These are phyloP conservation scores for Yamadazyma phyllophila DNA, from an alignment of 805 yeast species.

Conservation along the genomic window DNA sequence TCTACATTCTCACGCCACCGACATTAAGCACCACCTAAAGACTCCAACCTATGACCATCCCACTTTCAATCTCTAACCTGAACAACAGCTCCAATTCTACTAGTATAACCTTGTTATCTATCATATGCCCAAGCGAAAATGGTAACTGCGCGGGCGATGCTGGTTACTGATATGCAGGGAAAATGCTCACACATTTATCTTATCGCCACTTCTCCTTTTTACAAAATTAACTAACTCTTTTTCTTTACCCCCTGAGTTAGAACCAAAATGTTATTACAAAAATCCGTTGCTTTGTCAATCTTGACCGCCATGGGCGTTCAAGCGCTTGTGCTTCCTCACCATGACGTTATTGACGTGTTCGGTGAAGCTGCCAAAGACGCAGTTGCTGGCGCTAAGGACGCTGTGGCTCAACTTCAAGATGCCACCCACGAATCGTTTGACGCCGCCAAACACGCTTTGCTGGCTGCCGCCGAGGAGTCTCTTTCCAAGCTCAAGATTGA, in stretches of 20 bases:
- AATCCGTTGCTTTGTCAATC: slow-evolving; percentile 42
- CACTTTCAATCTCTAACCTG: no score
- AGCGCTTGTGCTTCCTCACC: slow-evolving; percentile 60
- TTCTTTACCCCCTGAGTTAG: not conserved
- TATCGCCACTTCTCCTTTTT: slow-evolving; percentile 10
- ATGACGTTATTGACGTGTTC: slow-evolving; percentile 39
- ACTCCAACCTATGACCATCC: no score
- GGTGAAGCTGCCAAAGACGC: slow-evolving; percentile 12
- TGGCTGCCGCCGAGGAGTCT: slow-evolving; percentile 1
- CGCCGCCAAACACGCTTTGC: not conserved
- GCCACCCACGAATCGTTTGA: slow-evolving; percentile 2
- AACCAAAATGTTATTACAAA: slow-evolving; percentile 35
- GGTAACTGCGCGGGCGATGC: slow-evolving; percentile 1
- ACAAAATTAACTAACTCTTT: slow-evolving; percentile 1
- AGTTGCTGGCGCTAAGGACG: slow-evolving; percentile 3
- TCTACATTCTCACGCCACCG: no score
- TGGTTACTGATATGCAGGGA: slow-evolving; percentile 1
- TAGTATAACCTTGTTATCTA: no score
- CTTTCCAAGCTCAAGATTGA: slow-evolving; percentile 8
- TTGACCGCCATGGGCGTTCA: slow-evolving; percentile 41
- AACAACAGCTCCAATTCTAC: no score
- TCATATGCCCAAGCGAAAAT: no score
- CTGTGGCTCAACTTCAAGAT: slow-evolving; percentile 6
- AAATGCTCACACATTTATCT: slow-evolving; percentile 6
- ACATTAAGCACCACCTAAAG: no score